Evolutionary conservation across 148 eudicot genomes (phyloP).

Genomic region (Agrostemma githago): DNA sequence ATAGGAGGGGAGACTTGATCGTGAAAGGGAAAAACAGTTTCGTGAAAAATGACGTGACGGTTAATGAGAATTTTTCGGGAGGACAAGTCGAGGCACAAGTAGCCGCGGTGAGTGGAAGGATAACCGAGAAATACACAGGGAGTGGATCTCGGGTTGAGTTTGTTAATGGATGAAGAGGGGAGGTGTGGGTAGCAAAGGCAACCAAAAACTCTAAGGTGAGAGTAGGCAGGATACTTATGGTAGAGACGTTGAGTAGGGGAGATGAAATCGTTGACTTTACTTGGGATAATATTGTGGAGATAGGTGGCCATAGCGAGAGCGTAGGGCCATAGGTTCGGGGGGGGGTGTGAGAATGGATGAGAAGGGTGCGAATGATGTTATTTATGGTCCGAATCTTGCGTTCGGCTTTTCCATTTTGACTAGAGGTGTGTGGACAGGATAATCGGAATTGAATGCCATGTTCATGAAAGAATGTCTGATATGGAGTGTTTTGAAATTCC

Average conservation of each 20-base stretch:
- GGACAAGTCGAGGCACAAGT: neutral
- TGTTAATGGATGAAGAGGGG: neutral
- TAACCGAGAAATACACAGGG: constrained; percentile 3
- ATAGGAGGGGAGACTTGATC: neutral
- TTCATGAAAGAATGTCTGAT: neutral
- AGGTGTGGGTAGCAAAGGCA: neutral
- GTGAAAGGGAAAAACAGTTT: neutral
- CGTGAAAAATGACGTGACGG: constrained; percentile 5
- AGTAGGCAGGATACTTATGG: neutral
- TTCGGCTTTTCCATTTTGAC: neutral
- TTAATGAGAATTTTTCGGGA: neutral
- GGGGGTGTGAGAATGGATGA: neutral
- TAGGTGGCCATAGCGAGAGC: neutral
- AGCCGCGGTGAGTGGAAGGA: too few species aligned
- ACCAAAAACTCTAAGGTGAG: neutral
- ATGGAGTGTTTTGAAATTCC: neutral
- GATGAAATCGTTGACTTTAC: neutral
- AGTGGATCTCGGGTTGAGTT: neutral
- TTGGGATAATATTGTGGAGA: neutral
- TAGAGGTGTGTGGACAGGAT: neutral
- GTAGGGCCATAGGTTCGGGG: neutral
- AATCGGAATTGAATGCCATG: neutral
- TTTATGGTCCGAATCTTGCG: neutral
- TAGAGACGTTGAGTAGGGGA: neutral
- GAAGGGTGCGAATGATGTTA: neutral